A percentile compares a stretch with the other conserved stretches of the same genome.
phyloP scores from a whole-genome alignment of 2,329 filamentous ascomycete genomes.

The Sclerotiophoma versabilis region DNA sequence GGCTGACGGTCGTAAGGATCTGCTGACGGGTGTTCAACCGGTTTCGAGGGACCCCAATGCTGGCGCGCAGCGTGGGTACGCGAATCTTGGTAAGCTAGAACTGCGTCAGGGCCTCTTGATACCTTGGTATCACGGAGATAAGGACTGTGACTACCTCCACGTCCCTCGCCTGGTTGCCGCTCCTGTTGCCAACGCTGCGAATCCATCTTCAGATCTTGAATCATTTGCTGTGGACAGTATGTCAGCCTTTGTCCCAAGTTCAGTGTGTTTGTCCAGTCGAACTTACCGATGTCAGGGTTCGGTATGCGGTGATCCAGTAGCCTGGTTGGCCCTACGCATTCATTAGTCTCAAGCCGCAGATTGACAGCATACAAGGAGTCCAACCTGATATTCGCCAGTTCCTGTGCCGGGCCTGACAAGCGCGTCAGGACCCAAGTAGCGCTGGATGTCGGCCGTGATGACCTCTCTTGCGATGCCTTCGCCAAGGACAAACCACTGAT shows the following conservation, averaged over 20 bases:
- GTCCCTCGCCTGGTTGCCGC: constrained; percentile 43
- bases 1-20: constrained; percentile 16
- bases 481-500: constrained; percentile 59
- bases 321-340: constrained; percentile 51
- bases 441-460: constrained; percentile 61
- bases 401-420: constrained; percentile 57
- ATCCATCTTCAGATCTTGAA: constrained; percentile 57
- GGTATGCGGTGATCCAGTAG: constrained; percentile 61
- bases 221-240: constrained; percentile 54
- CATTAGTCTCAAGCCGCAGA: constrained; percentile 25
- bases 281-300: constrained; percentile 58
- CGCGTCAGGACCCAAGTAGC: constrained; percentile 60
- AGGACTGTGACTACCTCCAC: constrained; percentile 58
- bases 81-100: constrained; percentile 55
- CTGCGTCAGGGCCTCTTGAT: constrained; percentile 55
- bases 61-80: constrained; percentile 53
- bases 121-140: constrained; percentile 49
- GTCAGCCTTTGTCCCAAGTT: constrained; percentile 27
- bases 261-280: neutral
- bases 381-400: constrained; percentile 55
- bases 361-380: constrained; percentile 25
- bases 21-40: constrained; percentile 30
- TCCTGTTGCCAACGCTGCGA: constrained; percentile 55
- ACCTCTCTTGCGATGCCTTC: constrained; percentile 60
- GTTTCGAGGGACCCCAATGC: constrained; percentile 49